Conservation (phyloP, 2,329 filamentous ascomycete genomes). For the Penicillium janthinellum region DNA sequence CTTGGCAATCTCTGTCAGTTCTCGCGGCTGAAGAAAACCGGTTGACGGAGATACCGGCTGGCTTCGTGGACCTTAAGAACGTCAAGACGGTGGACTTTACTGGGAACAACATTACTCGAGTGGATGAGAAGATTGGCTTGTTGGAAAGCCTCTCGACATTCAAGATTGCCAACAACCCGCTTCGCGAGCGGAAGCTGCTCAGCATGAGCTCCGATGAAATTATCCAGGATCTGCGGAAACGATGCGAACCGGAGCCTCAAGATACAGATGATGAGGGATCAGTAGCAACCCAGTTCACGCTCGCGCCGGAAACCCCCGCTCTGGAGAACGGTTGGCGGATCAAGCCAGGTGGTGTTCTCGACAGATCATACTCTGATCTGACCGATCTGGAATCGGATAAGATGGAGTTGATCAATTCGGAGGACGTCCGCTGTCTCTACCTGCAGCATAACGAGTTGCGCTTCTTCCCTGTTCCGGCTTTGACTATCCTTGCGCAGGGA, state of each 20-base stretch:
- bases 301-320: constrained; percentile 48
- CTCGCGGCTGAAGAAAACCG: constrained; percentile 81
- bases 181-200: constrained; percentile 84
- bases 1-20: constrained; percentile 72
- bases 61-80: constrained; percentile 68
- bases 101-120: constrained; percentile 74
- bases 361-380: constrained; percentile 69
- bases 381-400: constrained; percentile 54
- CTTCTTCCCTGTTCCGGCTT: constrained; percentile 64
- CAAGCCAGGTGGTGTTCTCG: constrained; percentile 56
- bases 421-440: constrained; percentile 60
- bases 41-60: constrained; percentile 72
- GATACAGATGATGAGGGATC: constrained; percentile 44
- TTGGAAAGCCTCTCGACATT: constrained; percentile 79
- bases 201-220: constrained; percentile 78
- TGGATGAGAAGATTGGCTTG: constrained; percentile 74
- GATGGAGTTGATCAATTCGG: constrained; percentile 47
- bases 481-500: constrained; percentile 71
- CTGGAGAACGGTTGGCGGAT: constrained; percentile 39
- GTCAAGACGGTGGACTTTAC: constrained; percentile 80
- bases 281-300: constrained; percentile 44
- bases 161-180: constrained; percentile 81
- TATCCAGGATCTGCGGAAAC: constrained; percentile 69
- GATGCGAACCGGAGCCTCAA: constrained; percentile 57
- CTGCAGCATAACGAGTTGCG: constrained; percentile 78